Conservation (phyloP, 257 asterid species). For the Penstemon newberryi region DNA sequence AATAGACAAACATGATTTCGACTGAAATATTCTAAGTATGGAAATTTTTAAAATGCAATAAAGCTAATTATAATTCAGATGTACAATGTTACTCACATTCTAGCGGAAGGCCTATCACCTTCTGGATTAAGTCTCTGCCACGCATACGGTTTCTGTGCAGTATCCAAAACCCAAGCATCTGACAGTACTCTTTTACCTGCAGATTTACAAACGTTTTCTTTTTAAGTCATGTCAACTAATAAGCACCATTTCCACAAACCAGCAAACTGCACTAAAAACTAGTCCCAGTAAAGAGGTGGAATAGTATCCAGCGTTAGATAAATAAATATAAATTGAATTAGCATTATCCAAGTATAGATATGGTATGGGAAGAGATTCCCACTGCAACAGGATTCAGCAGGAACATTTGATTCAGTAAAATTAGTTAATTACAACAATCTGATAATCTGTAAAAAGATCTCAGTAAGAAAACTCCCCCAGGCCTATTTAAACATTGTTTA, state of each 20-base stretch:
- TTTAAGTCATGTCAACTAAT: constrained; percentile 13
- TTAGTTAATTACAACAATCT: not conserved
- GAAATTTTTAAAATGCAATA: not conserved
- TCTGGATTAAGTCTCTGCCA: constrained; percentile 97
- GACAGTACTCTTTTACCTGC: constrained; percentile 91
- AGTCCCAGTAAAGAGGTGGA: not conserved
- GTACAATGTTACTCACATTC: constrained; percentile 69
- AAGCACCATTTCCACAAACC: constrained; percentile 22
- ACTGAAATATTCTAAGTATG: constrained; percentile 8
- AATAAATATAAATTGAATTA: constrained; percentile 20
- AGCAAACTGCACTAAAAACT: not conserved
- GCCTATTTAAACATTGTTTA: not conserved
- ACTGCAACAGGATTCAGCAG: not conserved
- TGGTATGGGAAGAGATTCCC: not conserved
- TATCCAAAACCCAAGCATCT: constrained; percentile 98
- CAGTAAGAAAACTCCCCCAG: not conserved
- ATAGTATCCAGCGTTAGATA: not conserved
- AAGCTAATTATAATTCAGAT: constrained; percentile 15
- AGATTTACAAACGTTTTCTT: constrained; percentile 25
- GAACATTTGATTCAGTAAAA: not conserved
- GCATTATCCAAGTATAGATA: constrained; percentile 2
- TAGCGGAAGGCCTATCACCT: constrained; percentile 93
- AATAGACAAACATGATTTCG: not conserved
- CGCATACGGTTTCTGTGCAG: constrained; percentile 95
- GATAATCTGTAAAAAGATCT: not conserved